Evolutionary conservation across 1,284 basidiomycete genomes (phyloP).

Genomic region (Sanghuangporus baumii): DNA sequence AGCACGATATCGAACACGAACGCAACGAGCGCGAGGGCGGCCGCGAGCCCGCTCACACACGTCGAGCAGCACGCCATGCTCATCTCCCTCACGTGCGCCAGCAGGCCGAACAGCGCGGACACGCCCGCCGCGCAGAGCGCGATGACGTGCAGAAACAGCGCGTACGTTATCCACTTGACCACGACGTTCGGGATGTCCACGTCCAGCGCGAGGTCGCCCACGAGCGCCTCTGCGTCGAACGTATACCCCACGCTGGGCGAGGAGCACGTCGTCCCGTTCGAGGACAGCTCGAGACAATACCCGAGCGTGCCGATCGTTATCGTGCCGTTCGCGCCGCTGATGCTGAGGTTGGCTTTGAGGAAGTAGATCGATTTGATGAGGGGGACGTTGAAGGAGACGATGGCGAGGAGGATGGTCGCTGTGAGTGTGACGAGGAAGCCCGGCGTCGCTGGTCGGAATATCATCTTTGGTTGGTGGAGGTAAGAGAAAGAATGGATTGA

Average conservation of each 20-base stretch:
- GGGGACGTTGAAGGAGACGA: conserved; percentile 85
- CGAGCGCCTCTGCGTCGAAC: conserved; percentile 76
- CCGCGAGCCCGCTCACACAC: conserved; percentile 74
- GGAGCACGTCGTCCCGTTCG: conserved; percentile 61
- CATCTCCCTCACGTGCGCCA: conserved; percentile 82
- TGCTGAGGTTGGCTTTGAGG: conserved; percentile 63
- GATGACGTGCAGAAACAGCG: conserved; percentile 82
- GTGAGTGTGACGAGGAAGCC: conserved; percentile 75
- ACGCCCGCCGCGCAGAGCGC: conserved; percentile 69
- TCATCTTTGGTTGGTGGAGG: conserved; percentile 14
- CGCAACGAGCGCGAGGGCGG: conserved; percentile 66
- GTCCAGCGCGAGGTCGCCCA: conserved; percentile 57
- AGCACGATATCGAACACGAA: conserved; percentile 84
- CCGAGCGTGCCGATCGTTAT: conserved; percentile 83
- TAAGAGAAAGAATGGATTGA: neutral
- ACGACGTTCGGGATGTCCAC: conserved; percentile 67
- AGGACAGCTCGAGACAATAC: conserved; percentile 60
- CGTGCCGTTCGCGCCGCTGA: conserved; percentile 45
- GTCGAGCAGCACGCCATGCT: conserved; percentile 82
- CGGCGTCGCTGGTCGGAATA: conserved; percentile 74
- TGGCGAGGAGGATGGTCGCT: conserved; percentile 68
- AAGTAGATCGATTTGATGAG: conserved; percentile 82
- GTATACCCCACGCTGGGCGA: conserved; percentile 77
- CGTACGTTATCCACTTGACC: conserved; percentile 89
- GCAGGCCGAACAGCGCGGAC: conserved; percentile 71